Evolutionary conservation across 129 eudicot genomes (phyloP), one percentile per base, ranked within the genome.

Genomic region (Centaurea solstitialis): DNA sequence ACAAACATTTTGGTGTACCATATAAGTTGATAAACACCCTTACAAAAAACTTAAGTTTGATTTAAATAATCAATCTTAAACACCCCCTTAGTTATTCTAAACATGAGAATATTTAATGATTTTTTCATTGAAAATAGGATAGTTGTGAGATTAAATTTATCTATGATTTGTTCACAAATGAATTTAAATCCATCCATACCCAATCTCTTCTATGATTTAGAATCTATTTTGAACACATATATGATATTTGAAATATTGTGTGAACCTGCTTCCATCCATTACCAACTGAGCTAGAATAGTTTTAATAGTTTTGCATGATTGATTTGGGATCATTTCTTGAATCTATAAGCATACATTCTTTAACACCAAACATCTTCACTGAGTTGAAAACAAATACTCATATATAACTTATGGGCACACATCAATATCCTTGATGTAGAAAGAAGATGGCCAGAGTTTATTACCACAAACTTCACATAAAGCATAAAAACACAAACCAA

Each of bases 361-460:
- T 57, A n/a, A 57, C 23, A 5, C 22, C n/a, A 57, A 57, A 17
- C n/a, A 67, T 53, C 83, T 70, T 70, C 83, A 79, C 26, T 4
- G 18, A 57, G 9, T 57, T 17, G 22, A 57, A 17, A 57, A 57
- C 65, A 57, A 57, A 57, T 21, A 57, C 1, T n/a, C 65, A n/a
- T 57, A 57, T 57, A 57, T 57, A 17, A 57, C 65, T 57, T 17
- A 57, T 5, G 9, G 65, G 65, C 65, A 57, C 35, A 75, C 69
- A 64, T 47, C 28, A 33, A 33, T 30, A 74, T 61, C 66, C 80
- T 18, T 72, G 37, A 38, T 39, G 37, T 22, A 59, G 43, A 70
- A n/a, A 17, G 38, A 67, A 77, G 11, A 77, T 24, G 74, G 6
- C 76, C 75, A 26, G 57, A 78, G 23, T 57, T 79, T 79, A 79